Conservation (phyloP, 306 rosid genomes). For the Alnus rubra region DNA sequence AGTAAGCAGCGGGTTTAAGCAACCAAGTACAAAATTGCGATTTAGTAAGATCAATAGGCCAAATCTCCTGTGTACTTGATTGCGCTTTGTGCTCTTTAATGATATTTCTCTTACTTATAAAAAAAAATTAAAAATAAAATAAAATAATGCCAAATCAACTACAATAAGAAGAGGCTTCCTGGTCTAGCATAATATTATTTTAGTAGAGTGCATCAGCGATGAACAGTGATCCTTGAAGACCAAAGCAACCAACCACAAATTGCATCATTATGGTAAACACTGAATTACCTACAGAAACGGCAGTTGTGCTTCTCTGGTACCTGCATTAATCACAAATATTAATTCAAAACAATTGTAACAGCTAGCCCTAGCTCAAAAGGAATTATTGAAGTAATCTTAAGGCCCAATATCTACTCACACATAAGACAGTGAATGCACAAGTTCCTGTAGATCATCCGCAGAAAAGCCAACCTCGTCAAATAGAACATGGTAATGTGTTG, state of each 20-base stretch:
- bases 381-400: background rate
- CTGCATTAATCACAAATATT: constrained; percentile 37
- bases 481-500: constrained; percentile 86
- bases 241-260: background rate
- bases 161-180: background rate
- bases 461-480: constrained; percentile 80
- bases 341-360: background rate
- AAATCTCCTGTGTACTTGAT: background rate
- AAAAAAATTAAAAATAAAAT: no score
- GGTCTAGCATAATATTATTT: background rate
- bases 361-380: background rate
- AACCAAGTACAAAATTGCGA: background rate
- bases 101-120: no score
- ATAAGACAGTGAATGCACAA: constrained; percentile 88
- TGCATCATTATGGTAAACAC: background rate
- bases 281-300: constrained; percentile 79
- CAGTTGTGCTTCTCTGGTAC: constrained; percentile 94
- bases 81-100: no score
- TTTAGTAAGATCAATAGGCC: background rate
- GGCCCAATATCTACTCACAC: constrained; percentile 63
- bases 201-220: no score
- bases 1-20: background rate
- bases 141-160: background rate
- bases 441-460: constrained; percentile 83
- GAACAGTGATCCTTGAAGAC: no score